Conservation (phyloP, 257 asterid species). For the Hygrophila difformis region DNA sequence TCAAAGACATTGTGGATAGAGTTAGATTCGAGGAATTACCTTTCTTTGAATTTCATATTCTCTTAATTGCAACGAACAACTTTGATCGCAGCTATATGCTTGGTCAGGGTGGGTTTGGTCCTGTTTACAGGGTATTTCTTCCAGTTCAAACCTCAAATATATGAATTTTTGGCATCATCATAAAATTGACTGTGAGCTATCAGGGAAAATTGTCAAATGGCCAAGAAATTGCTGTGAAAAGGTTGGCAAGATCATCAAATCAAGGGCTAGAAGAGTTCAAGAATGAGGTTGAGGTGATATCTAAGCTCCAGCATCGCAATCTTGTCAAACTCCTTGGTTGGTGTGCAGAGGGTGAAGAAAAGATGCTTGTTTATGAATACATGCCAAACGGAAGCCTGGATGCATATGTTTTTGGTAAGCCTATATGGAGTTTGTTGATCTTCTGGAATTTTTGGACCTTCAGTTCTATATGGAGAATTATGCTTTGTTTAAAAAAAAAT, state of each 20-base stretch:
- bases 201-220: constrained; percentile 29
- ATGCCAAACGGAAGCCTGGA: constrained; percentile 30
- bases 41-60: background rate
- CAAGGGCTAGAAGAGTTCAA: constrained; percentile 34
- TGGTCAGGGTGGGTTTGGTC: constrained; percentile 9
- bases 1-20: no score
- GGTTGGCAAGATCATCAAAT: constrained; percentile 22
- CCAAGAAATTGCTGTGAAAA: constrained; percentile 27
- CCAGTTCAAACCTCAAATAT: no score
- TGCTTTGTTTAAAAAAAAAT: no score
- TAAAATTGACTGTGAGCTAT: background rate
- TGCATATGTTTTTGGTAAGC: constrained; percentile 23
- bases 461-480: no score
- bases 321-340: constrained; percentile 27
- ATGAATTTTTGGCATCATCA: background rate
- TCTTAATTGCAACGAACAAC: background rate
- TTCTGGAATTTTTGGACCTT: no score
- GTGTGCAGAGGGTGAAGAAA: constrained; percentile 23
- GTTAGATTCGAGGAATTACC: background rate
- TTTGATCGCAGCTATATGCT: background rate
- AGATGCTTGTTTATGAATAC: constrained; percentile 29
- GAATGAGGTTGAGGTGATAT: constrained; percentile 30
- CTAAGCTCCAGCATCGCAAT: constrained; percentile 33
- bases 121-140: background rate
- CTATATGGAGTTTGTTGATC: no score